Conservation (phyloP, 2,329 filamentous ascomycete species). For the Stagonosporopsis vannaccii region DNA sequence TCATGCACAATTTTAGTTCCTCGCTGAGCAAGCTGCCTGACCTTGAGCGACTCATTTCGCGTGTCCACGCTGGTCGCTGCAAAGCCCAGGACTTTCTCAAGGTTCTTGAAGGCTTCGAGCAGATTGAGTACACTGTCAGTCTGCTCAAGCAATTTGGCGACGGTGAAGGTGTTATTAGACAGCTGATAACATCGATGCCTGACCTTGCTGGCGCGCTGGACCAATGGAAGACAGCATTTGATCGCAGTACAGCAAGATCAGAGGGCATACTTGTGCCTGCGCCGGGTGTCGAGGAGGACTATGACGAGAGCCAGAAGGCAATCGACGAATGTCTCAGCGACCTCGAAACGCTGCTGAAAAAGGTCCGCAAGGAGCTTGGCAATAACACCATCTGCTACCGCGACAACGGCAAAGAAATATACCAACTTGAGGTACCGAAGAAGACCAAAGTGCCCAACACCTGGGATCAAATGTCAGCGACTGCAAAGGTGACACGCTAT, state of each 20-base stretch:
- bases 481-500: slow-evolving; percentile 87
- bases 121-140: slow-evolving; percentile 93
- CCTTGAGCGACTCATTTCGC: slow-evolving; percentile 89
- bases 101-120: slow-evolving; percentile 94
- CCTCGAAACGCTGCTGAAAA: slow-evolving; percentile 73
- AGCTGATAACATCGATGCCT: slow-evolving; percentile 85
- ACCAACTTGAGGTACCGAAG: slow-evolving; percentile 87
- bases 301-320: slow-evolving; percentile 79
- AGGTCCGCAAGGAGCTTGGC: slow-evolving; percentile 75
- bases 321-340: slow-evolving; percentile 79
- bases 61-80: slow-evolving; percentile 91
- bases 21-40: slow-evolving; percentile 93
- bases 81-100: slow-evolving; percentile 90
- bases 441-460: slow-evolving; percentile 86
- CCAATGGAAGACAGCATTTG: slow-evolving; percentile 92
- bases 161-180: slow-evolving; percentile 83
- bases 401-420: slow-evolving; percentile 95
- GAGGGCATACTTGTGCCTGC: slow-evolving; percentile 85
- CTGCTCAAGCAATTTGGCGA: slow-evolving; percentile 76
- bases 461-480: slow-evolving; percentile 98
- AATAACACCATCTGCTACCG: slow-evolving; percentile 66
- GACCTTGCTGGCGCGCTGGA: slow-evolving; percentile 75
- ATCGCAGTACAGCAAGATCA: slow-evolving; percentile 78
- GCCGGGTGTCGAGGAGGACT: slow-evolving; percentile 87
- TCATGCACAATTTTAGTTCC: slow-evolving; percentile 86